Conservation (phyloP, 169 alveolate species). For the Eimeria necatrix region DNA sequence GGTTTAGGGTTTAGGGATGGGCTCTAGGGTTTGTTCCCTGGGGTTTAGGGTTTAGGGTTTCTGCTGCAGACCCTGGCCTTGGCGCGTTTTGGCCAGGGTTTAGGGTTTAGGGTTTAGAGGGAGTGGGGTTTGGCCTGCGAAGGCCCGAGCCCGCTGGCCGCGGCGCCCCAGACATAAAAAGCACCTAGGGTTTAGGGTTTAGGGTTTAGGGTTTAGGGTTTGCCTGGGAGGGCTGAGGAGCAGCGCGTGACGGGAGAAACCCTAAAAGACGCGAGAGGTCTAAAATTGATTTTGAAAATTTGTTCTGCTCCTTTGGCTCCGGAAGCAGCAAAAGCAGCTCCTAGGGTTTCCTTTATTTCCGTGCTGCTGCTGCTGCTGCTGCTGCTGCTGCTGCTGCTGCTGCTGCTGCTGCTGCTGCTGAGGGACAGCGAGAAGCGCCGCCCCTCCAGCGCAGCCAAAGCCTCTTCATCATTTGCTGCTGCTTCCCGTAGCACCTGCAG, state of each 20-base stretch:
- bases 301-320: slow-evolving; percentile 3
- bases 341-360: slow-evolving; percentile 14
- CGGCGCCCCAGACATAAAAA: neutral
- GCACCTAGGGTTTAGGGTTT: neutral
- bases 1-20: no score
- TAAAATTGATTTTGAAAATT: slow-evolving; percentile 79
- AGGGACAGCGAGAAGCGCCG: slow-evolving; percentile 26
- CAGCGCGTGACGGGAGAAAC: slow-evolving; percentile 95
- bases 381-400: neutral
- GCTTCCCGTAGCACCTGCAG: slow-evolving; percentile 25
- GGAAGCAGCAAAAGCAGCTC: neutral
- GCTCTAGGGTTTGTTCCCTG: no score
- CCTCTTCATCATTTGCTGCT: slow-evolving; percentile 29
- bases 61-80: no score
- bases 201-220: neutral
- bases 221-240: slow-evolving; percentile 93
- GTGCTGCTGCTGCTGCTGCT: neutral
- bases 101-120: no score
- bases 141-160: neutral
- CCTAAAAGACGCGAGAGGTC: slow-evolving; percentile 87
- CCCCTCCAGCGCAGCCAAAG: neutral
- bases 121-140: no score
- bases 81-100: no score
- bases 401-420: slow-evolving; percentile 3
- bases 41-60: no score